Evolutionary conservation across 495 filamentous ascomycete genomes (phyloP), one percentile per base, ranked within the genome.

Genomic region (Thermothielavioides terrestris): DNA sequence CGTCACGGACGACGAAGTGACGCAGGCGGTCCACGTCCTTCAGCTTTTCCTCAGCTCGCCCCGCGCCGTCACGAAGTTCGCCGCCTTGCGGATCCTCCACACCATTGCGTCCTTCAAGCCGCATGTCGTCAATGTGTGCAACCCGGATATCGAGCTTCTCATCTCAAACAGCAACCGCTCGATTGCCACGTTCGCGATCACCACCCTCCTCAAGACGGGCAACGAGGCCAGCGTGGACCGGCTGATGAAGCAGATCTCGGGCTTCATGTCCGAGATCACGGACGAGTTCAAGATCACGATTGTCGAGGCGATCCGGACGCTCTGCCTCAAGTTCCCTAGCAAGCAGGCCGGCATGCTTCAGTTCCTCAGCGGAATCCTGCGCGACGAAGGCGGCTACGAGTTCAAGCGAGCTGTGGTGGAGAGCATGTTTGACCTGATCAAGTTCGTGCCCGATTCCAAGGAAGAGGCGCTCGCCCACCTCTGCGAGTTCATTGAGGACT

Each of bases 201-300:
- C 92, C 6, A 97, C 94, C 2, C 77, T 99, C 14, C 81, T 99
- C 40, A 97, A 97, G 76, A 97, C 92, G 15, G 92, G 94, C 46
- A 99, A 96, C 57, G 92, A 99, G 69, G 84, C 86, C 27, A 94
- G 87, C 51, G 94, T 99, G 34, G 92, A 99, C 66, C 85, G 94
- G 49, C 71, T 99, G 47, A 95, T 98, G 88, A 96, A 96, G 75
- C 92, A 97, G 66, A 96, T 95, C 50, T 88, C 87, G 14, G 86
- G 86, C 32, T 94, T 96, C 73, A 96, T 96, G 89, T 86, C 88
- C 11, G 90, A 96, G 67, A 95, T 95, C 57, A 94, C 89, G 6
- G 90, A 99, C 65, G 92, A 97, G 66, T 99, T 99, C 75, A 97
- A 97, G 73, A 94, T 99, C 62, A 97, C 94, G 30, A 94, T 99